Evolutionary conservation across 306 rosid genomes (phyloP).

Genomic region (Rosa multiflora): DNA sequence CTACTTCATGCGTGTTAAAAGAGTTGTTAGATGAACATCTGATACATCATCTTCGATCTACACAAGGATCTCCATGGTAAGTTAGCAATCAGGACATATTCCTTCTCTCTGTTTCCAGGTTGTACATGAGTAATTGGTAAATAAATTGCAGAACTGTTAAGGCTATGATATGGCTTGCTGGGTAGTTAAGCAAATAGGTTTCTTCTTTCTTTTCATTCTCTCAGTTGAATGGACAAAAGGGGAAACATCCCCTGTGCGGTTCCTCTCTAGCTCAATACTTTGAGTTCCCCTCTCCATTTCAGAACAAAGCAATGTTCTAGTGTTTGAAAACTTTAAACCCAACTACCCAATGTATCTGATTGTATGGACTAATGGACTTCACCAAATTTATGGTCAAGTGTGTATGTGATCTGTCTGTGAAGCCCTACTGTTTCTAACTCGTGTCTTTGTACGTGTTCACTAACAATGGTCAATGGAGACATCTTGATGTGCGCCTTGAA

Average conservation of each 20-base stretch:
- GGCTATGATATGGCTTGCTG: neutral
- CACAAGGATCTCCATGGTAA: conserved; percentile 53
- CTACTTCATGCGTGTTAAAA: conserved; percentile 45
- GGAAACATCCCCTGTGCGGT: conserved; percentile 28
- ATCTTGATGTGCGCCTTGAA: too few species aligned
- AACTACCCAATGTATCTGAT: too few species aligned
- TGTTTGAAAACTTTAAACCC: too few species aligned
- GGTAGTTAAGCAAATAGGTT: neutral
- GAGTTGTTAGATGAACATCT: conserved; percentile 45
- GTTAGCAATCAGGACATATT: neutral
- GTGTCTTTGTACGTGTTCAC: too few species aligned
- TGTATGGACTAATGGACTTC: too few species aligned
- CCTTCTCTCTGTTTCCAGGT: neutral
- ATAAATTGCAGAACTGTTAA: neutral
- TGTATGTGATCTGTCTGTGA: too few species aligned
- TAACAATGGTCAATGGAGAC: too few species aligned
- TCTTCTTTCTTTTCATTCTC: neutral
- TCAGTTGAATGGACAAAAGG: conserved; percentile 61
- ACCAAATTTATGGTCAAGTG: too few species aligned
- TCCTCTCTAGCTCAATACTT: conserved; percentile 31
- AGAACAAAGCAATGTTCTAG: too few species aligned
- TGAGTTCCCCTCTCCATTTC: too few species aligned
- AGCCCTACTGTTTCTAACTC: too few species aligned
- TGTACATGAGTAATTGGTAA: neutral
- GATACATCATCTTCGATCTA: conserved; percentile 49